These are phyloP conservation scores for Rhizopogon vinicolor DNA, from an alignment of 768 basidiomycete species.

Conservation along the genomic window DNA sequence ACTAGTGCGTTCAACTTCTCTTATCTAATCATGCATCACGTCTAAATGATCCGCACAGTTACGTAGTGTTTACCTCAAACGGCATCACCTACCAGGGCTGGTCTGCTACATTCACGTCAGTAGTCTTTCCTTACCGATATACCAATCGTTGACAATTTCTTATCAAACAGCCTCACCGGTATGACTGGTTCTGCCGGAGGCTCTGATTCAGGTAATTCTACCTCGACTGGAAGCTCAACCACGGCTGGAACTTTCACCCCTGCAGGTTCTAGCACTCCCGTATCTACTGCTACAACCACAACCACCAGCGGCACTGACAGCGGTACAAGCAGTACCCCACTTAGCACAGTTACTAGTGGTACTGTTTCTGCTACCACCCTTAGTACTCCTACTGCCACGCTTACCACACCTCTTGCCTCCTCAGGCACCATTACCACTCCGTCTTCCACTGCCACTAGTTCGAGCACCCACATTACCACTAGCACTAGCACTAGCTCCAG, in stretches of 20 bases:
- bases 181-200: slow-evolving; percentile 53
- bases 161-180: slow-evolving; percentile 39
- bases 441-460: slow-evolving; percentile 12
- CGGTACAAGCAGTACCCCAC: slow-evolving; percentile 12
- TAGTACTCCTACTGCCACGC: slow-evolving; percentile 27
- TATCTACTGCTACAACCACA: neutral
- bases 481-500: neutral
- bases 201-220: slow-evolving; percentile 13
- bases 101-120: slow-evolving; percentile 57
- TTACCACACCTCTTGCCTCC: slow-evolving; percentile 33
- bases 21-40: slow-evolving; percentile 4
- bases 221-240: slow-evolving; percentile 6
- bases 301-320: slow-evolving; percentile 4
- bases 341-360: slow-evolving; percentile 5
- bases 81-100: slow-evolving; percentile 33
- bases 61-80: slow-evolving; percentile 52
- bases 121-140: neutral
- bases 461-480: neutral
- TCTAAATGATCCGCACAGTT: slow-evolving; percentile 34
- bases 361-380: slow-evolving; percentile 20
- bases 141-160: slow-evolving; percentile 1
- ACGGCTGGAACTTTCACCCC: slow-evolving; percentile 6
- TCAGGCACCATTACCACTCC: slow-evolving; percentile 26
- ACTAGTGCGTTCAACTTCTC: slow-evolving; percentile 43
- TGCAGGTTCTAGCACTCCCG: neutral